A percentile compares a stretch with the other conserved stretches of the same genome.
Conservation (phyloP, 2,329 filamentous ascomycete species). For the Dothidotthia symphoricarpi region DNA sequence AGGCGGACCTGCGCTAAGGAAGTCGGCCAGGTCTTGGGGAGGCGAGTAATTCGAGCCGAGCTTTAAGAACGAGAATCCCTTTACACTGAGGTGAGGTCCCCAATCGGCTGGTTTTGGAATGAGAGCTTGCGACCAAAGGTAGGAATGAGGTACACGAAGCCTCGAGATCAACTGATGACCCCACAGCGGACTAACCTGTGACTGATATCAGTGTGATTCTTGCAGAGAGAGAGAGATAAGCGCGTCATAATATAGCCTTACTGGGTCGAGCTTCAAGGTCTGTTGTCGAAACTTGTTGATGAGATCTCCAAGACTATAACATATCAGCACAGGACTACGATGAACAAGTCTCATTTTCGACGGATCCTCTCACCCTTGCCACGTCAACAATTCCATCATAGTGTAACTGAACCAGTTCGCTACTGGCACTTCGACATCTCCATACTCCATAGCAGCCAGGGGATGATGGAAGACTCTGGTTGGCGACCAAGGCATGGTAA, state of each 20-base stretch:
- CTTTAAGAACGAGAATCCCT: conserved; percentile 50
- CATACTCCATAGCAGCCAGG: conserved; percentile 48
- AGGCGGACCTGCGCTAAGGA: conserved; percentile 50
- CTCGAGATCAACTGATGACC: conserved; percentile 42
- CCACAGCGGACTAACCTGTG: conserved; percentile 32
- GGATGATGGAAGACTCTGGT: conserved; percentile 52
- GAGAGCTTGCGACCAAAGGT: conserved; percentile 48
- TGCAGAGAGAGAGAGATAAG: too few relatives aligned
- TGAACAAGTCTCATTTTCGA: not conserved
- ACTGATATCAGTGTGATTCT: not conserved
- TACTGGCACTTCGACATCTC: conserved; percentile 33
- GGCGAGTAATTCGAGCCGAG: conserved; percentile 42
- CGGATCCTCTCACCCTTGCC: conserved; percentile 44
- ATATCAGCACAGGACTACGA: not conserved
- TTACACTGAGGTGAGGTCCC: conserved; percentile 37
- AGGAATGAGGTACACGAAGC: conserved; percentile 46
- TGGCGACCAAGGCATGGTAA: conserved; percentile 63
- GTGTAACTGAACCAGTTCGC: conserved; percentile 50
- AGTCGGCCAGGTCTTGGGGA: conserved; percentile 41
- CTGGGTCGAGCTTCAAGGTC: conserved; percentile 44
- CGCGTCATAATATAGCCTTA: conserved; percentile 21
- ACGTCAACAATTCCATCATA: conserved; percentile 52
- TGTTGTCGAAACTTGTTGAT: conserved; percentile 47
- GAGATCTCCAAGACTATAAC: conserved; percentile 43
- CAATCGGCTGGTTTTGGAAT: conserved; percentile 27